These are phyloP conservation scores for Thyridium curvatum DNA, from an alignment of 2,329 filamentous ascomycete species.

Conservation along the genomic window DNA sequence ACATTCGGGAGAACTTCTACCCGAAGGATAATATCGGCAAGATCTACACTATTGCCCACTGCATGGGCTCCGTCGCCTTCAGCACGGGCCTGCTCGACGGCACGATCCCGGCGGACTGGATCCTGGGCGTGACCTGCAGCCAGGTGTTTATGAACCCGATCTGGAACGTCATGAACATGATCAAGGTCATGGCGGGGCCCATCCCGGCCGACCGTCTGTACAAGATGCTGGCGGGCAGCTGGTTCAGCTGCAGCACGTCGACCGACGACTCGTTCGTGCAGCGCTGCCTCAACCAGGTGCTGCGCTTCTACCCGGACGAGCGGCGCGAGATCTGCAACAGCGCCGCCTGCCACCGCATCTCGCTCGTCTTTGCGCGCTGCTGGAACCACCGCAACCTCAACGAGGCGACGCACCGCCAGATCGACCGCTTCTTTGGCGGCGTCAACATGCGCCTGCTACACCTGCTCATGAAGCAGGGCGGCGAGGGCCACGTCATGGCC, in stretches of 20 bases:
- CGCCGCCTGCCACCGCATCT: conserved; percentile 53
- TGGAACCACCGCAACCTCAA: conserved; percentile 63
- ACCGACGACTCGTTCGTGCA: conserved; percentile 42
- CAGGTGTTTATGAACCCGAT: conserved; percentile 60
- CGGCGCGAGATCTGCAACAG: conserved; percentile 54
- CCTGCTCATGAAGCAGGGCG: conserved; percentile 51
- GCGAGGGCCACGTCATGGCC: conserved; percentile 40
- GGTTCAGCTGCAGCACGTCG: conserved; percentile 47
- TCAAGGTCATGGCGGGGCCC: conserved; percentile 44
- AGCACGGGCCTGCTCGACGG: conserved; percentile 55
- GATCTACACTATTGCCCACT: conserved; percentile 55
- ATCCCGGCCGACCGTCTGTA: conserved; percentile 45
- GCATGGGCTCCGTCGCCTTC: conserved; percentile 53
- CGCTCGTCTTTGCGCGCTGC: conserved; percentile 54
- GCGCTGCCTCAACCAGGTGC: conserved; percentile 43
- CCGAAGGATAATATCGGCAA: conserved; percentile 17
- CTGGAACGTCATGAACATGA: conserved; percentile 48
- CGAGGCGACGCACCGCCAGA: conserved; percentile 56
- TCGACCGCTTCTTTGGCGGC: conserved; percentile 56
- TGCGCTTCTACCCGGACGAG: conserved; percentile 51
- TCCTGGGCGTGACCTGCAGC: conserved; percentile 50
- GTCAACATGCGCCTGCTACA: conserved; percentile 52
- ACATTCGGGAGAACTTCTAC: conserved; percentile 36
- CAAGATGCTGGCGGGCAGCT: conserved; percentile 38
- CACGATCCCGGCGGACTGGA: conserved; percentile 49